Evolutionary conservation across 164 flowering plant genomes (phyloP).

Genomic region (Nelumbo lutea): DNA sequence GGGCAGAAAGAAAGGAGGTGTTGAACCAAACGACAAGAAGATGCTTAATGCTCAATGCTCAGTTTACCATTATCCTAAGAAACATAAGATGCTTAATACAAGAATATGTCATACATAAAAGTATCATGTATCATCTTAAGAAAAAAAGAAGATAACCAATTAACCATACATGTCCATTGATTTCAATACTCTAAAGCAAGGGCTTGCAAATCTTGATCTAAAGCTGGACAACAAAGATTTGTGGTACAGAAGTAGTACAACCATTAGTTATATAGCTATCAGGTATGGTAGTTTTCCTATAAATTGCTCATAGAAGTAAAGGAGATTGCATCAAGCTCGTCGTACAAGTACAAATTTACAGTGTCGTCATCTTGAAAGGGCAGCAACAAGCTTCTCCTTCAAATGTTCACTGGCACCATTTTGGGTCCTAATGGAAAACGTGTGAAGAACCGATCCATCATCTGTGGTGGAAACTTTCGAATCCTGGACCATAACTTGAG

Average conservation of each 20-base stretch:
- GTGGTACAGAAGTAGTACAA: background rate
- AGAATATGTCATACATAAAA: no score
- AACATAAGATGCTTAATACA: no score
- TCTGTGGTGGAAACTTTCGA: constrained; percentile 42
- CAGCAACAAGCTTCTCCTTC: constrained; percentile 60
- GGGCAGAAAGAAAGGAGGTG: no score
- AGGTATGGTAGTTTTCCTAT: background rate
- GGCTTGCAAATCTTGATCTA: background rate
- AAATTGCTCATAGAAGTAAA: background rate
- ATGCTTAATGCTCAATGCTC: no score
- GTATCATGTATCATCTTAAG: no score
- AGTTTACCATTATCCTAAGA: no score
- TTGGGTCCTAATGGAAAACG: constrained; percentile 50
- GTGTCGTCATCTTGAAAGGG: constrained; percentile 41
- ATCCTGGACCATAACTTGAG: constrained; percentile 39
- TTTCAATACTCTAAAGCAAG: no score
- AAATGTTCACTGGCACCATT: constrained; percentile 44
- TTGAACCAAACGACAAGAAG: no score
- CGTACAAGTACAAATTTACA: constrained; percentile 21
- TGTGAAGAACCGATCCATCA: constrained; percentile 49
- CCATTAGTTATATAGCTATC: background rate
- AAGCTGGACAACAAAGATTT: background rate
- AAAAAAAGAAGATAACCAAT: no score
- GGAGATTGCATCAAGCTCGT: background rate
- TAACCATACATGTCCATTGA: no score